Evolutionary conservation across 345 rosid genomes (phyloP), one percentile per base, ranked within the genome.

Genomic region (Populus deltoides): DNA sequence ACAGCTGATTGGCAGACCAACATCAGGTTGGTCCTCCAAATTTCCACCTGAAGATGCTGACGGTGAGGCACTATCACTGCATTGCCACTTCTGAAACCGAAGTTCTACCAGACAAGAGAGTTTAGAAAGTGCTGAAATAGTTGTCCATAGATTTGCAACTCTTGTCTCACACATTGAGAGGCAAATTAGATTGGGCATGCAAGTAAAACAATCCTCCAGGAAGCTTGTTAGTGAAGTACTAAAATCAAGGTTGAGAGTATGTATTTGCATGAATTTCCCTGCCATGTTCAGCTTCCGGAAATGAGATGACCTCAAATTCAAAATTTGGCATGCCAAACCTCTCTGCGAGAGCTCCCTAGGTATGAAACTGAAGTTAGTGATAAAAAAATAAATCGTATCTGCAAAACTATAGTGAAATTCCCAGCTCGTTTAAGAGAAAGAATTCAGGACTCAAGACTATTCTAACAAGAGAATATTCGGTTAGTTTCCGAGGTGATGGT

Each of bases 111-210:
- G 82, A 81, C 92, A 88, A 55, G 85, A 89, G 68, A 95, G 94
- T 80, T 88, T 95, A 72, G 88, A 88, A 83, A 95, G 91, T 68
- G 94, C 97, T 0, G 96, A 91, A 15, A 84, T 39, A 24, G 99
- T 83, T 33, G 93, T 93, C 98, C 97, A 93, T 79, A 95, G 93
- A 87, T 95, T 92, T 17, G 92, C 80, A 68, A 95, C 86, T 83
- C 86, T 81, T 53, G 98, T 93, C 76, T 86, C 94, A 41, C 99
- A 93, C 96, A 93, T 87, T 3, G 99, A 92, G 77, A 95, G 92
- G 78, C 77, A 83, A 57, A 74, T 81, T 81, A 95, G 86, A 47
- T 91, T 93, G 11, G 99, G 97, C 93, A 92, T 93, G 86, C 87
- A 74, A 86, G 92, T 75, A 74, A 95, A 93, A 81, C 99, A 95